These are phyloP conservation scores for Beauveria medogensis DNA, from an alignment of 2,329 filamentous ascomycete genomes.

Conservation along the genomic window DNA sequence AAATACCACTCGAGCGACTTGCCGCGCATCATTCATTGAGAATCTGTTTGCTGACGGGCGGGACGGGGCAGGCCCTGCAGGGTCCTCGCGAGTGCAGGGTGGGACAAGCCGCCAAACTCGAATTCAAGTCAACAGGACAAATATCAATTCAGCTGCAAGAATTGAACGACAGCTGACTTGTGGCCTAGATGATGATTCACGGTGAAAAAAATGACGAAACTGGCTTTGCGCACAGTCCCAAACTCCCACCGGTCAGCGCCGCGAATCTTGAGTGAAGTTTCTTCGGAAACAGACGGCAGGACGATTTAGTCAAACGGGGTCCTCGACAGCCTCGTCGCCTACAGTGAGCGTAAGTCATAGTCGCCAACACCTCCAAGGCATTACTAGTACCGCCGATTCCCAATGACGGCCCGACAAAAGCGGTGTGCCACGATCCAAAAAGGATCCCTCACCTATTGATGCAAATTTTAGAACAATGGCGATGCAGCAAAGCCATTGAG, in stretches of 20 bases:
- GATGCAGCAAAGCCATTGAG: background rate
- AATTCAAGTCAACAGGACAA: background rate
- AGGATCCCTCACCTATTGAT: background rate
- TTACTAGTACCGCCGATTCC: too few species aligned
- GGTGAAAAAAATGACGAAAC: background rate
- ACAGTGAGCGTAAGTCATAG: too few species aligned
- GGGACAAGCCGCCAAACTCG: background rate
- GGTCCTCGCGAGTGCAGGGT: background rate
- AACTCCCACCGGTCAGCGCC: background rate
- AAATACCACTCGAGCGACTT: background rate
- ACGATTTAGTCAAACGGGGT: background rate
- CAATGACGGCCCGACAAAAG: too few species aligned
- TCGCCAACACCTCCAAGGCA: too few species aligned
- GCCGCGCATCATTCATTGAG: too few species aligned
- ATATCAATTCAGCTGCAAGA: background rate
- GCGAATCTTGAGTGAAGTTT: background rate
- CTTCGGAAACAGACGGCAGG: background rate
- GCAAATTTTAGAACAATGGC: constrained; percentile 1
- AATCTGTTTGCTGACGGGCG: background rate
- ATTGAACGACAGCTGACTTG: background rate
- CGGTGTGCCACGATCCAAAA: too few species aligned
- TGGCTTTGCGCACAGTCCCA: background rate
- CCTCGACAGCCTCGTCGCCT: background rate
- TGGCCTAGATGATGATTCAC: too few species aligned
- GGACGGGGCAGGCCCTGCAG: background rate